Evolutionary conservation across 192 early-diverging fungal genomes (phyloP).

Genomic region (Helicostylum pulchrum): DNA sequence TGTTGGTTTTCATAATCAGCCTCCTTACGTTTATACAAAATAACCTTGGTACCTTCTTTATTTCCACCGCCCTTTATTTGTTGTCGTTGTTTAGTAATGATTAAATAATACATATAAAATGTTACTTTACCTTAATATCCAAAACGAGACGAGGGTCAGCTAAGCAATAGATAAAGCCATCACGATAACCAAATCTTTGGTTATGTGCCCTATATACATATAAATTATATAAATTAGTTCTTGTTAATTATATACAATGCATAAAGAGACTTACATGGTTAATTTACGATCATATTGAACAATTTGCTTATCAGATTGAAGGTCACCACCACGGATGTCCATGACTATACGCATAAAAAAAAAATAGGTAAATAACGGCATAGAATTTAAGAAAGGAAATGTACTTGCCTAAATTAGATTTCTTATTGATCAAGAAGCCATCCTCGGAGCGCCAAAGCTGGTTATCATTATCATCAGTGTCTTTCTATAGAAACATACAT

Average conservation of each 20-base stretch:
- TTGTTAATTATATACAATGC: neutral
- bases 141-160: slow-evolving; percentile 34
- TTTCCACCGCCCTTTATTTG: slow-evolving; percentile 15
- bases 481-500: slow-evolving; percentile 9
- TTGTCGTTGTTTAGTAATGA: neutral
- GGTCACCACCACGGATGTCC: slow-evolving; percentile 29
- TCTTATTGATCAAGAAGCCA: slow-evolving; percentile 30
- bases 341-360: slow-evolving; percentile 9
- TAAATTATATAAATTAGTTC: neutral
- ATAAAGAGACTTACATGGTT: slow-evolving; percentile 20
- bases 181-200: slow-evolving; percentile 30
- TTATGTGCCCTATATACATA: slow-evolving; percentile 27
- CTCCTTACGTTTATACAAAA: slow-evolving; percentile 33
- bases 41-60: slow-evolving; percentile 21
- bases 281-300: slow-evolving; percentile 34
- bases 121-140: slow-evolving; percentile 23
- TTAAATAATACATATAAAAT: neutral
- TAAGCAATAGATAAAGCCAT: slow-evolving; percentile 30
- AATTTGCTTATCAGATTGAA: slow-evolving; percentile 15
- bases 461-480: slow-evolving; percentile 9
- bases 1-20: slow-evolving; percentile 20
- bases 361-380: neutral
- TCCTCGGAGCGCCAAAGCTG: slow-evolving; percentile 26
- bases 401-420: slow-evolving; percentile 23
- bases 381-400: neutral